phyloP scores from a whole-genome alignment of 192 early-diverging fungal species.

The Phlyctochytrium bullatum region DNA sequence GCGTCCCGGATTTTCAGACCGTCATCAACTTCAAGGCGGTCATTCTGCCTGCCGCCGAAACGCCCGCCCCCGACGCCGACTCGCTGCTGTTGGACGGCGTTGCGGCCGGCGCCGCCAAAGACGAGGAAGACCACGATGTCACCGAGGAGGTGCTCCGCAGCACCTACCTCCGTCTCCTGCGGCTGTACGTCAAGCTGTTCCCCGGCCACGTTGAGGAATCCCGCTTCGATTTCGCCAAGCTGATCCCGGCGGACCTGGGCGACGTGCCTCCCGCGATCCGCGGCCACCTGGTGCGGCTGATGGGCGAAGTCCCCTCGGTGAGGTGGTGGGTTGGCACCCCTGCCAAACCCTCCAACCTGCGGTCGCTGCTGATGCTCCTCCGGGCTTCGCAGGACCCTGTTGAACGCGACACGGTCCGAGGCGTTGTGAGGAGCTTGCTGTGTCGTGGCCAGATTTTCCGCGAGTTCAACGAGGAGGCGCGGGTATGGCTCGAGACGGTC shows the following conservation, averaged over 20 bases:
- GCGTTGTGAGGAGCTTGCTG: too few species aligned
- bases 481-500: too few species aligned
- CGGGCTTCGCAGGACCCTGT: too few species aligned
- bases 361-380: too few species aligned
- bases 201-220: slow-evolving; percentile 65
- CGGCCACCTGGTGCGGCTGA: slow-evolving; percentile 60
- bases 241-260: slow-evolving; percentile 65
- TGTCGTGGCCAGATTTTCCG: too few species aligned
- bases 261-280: slow-evolving; percentile 49
- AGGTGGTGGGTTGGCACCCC: too few species aligned
- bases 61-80: neutral
- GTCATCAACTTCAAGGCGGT: slow-evolving; percentile 47
- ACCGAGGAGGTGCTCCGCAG: slow-evolving; percentile 51
- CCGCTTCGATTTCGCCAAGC: slow-evolving; percentile 70
- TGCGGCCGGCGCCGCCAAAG: slow-evolving; percentile 20
- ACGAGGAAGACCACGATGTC: slow-evolving; percentile 41
- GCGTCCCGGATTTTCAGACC: slow-evolving; percentile 72
- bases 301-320: slow-evolving; percentile 59
- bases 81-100: neutral
- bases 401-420: too few species aligned
- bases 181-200: slow-evolving; percentile 65
- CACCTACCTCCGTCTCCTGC: slow-evolving; percentile 55
- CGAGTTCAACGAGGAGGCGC: too few species aligned
- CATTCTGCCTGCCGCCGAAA: slow-evolving; percentile 8
- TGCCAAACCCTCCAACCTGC: too few species aligned